Percentiles rank a stretch among this genome's conserved stretches.
These are phyloP conservation scores for Fusarium domesticum DNA, from an alignment of 2,329 filamentous ascomycete species.

Conservation along the genomic window DNA sequence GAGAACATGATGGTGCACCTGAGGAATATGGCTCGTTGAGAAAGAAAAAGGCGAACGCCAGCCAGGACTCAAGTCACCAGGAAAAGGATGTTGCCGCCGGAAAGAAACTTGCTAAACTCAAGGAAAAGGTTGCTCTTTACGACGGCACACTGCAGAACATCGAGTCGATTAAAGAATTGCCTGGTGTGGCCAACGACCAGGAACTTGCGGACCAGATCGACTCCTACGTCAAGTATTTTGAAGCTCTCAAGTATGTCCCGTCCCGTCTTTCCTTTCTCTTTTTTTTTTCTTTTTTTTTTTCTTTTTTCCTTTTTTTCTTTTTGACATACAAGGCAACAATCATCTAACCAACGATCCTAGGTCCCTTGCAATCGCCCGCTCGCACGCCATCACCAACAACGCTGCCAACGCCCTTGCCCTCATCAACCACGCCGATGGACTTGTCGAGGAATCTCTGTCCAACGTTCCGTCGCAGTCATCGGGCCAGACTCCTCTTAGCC, in stretches of 20 bases:
- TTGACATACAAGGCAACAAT: too few relatives aligned
- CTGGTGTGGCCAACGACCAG: slow-evolving; percentile 82
- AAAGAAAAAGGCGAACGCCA: slow-evolving; percentile 45
- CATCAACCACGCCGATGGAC: slow-evolving; percentile 66
- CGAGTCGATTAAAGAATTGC: slow-evolving; percentile 83
- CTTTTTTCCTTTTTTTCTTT: too few relatives aligned
- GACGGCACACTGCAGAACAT: slow-evolving; percentile 89
- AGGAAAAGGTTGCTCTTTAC: slow-evolving; percentile 85
- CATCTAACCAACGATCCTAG: slow-evolving; percentile 40
- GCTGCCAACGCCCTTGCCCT: slow-evolving; percentile 81
- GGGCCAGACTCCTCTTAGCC: slow-evolving; percentile 54
- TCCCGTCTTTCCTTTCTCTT: too few relatives aligned
- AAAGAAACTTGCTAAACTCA: slow-evolving; percentile 73
- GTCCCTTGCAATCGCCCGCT: slow-evolving; percentile 79
- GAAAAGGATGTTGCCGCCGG: slow-evolving; percentile 65
- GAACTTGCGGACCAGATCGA: slow-evolving; percentile 74
- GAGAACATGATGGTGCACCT: slow-evolving; percentile 72
- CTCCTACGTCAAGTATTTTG: slow-evolving; percentile 77
- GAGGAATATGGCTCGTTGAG: slow-evolving; percentile 48
- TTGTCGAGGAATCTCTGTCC: slow-evolving; percentile 54
- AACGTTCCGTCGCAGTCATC: slow-evolving; percentile 39
- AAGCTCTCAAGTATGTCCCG: slow-evolving; percentile 79
- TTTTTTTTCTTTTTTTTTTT: too few relatives aligned
- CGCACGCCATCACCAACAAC: slow-evolving; percentile 71
- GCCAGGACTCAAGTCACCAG: slow-evolving; percentile 41